Evolutionary conservation across 2,329 filamentous ascomycete genomes (phyloP), one percentile per base, ranked within the genome.

Genomic region (Ambrosiella beaveri): DNA sequence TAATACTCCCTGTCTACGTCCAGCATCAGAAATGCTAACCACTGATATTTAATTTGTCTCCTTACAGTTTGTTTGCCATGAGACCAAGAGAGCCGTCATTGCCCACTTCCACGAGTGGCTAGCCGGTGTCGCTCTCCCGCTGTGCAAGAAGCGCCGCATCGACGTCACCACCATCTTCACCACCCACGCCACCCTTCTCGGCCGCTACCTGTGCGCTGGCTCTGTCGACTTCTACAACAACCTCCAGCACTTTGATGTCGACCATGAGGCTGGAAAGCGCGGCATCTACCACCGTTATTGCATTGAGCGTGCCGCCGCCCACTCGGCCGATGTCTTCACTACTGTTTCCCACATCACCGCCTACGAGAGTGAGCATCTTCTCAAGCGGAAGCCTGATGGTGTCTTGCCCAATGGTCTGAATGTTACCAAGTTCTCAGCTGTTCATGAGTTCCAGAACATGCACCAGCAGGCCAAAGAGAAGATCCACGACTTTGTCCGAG

Each of bases 191-290:
- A 61, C 93, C 5, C 79, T 98, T 9, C 81, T 98, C 54, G 93
- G 93, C 62, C 85, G 93, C 66, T 97, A 98, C 68, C 86, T 97
- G 54, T 97, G 93, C 69, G 93, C 93, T 56, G 93, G 93, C 57
- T 96, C 90, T 0, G 93, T 97, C 62, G 93, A 98, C 69, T 97
- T 98, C 69, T 98, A 98, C 79, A 98, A 97, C 75, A 96, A 97
- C 70, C 79, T 98, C 57, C 91, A 97, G 70, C 86, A 83, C 73
- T 97, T 98, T 67, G 91, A 98, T 68, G 89, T 95, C 37, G 93
- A 98, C 69, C 83, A 88, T 5, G 93, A 98, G 72, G 93, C 93
- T 15, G 93, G 93, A 62, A 97, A 96, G 77, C 87, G 93, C 66
- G 93, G 93, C 60, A 97, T 98, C 69, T 98, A 97, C 74, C 93